These are phyloP conservation scores for Eimeria falciformis DNA, from an alignment of 169 alveolate species.

Conservation along the genomic window DNA sequence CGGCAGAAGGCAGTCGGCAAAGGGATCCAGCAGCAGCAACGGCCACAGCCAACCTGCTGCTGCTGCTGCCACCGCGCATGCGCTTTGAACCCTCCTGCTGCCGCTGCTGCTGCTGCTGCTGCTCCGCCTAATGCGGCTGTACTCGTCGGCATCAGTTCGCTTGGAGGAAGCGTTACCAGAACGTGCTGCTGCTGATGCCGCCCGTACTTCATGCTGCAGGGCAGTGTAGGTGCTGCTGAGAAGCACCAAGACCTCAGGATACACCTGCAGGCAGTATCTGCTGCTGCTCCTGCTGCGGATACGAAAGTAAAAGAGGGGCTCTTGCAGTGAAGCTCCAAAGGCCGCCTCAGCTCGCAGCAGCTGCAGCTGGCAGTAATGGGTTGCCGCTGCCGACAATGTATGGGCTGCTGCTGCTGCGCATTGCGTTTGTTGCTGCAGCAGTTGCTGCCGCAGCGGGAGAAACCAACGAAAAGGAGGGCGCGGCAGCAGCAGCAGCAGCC, in stretches of 20 bases:
- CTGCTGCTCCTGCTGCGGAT: slow-evolving; percentile 62
- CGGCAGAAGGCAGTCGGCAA: slow-evolving; percentile 61
- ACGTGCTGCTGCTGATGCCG: slow-evolving; percentile 16
- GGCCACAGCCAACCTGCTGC: slow-evolving; percentile 50
- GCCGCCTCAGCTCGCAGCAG: slow-evolving; percentile 72
- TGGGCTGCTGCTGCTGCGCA: slow-evolving; percentile 53
- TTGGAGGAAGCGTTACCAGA: slow-evolving; percentile 17
- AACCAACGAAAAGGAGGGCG: slow-evolving; percentile 15
- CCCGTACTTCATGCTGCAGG: slow-evolving; percentile 53
- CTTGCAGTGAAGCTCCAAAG: slow-evolving; percentile 45
- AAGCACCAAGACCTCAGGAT: slow-evolving; percentile 42
- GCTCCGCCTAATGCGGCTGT: slow-evolving; percentile 10
- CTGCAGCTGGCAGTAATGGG: slow-evolving; percentile 50
- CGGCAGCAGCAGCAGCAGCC: slow-evolving; percentile 55
- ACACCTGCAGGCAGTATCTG: slow-evolving; percentile 30
- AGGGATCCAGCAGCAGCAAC: slow-evolving; percentile 54
- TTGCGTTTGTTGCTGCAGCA: slow-evolving; percentile 43
- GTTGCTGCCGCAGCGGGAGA: slow-evolving; percentile 60
- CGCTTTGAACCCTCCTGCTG: background rate
- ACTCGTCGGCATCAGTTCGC: background rate
- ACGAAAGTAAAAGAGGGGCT: slow-evolving; percentile 18
- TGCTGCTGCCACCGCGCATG: slow-evolving; percentile 48
- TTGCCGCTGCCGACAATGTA: background rate
- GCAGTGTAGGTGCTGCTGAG: background rate
- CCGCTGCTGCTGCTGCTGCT: slow-evolving; percentile 3